Evolutionary conservation across 106 monocot genomes (phyloP).

Genomic region (Alisma plantagoaquatica): DNA sequence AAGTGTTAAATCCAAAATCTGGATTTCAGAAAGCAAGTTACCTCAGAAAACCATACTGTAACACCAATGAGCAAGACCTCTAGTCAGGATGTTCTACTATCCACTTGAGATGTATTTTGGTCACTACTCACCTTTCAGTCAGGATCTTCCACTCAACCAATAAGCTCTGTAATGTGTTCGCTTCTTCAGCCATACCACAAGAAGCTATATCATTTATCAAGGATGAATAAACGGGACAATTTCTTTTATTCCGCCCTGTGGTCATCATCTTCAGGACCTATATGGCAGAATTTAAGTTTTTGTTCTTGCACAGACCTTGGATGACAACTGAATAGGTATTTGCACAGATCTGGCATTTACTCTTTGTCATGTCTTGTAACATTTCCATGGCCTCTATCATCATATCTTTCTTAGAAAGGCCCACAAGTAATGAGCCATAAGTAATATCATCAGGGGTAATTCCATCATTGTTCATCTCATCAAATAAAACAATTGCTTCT

Average conservation of each 20-base stretch:
- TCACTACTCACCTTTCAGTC: no score
- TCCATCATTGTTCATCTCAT: constrained; percentile 55
- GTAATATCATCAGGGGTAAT: constrained; percentile 73
- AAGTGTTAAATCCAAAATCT: no score
- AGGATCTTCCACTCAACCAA: constrained; percentile 43
- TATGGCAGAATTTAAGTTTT: constrained; percentile 30
- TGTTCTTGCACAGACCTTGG: constrained; percentile 46
- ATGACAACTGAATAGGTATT: constrained; percentile 49
- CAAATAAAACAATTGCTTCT: constrained; percentile 44
- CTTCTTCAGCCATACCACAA: constrained; percentile 46
- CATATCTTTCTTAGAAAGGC: constrained; percentile 53
- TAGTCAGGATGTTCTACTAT: no score
- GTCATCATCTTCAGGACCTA: constrained; percentile 59
- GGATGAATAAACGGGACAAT: constrained; percentile 29
- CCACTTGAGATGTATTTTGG: no score
- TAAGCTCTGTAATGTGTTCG: constrained; percentile 29
- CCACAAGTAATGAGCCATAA: constrained; percentile 61
- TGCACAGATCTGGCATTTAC: constrained; percentile 38
- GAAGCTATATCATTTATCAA: constrained; percentile 40
- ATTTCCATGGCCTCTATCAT: constrained; percentile 41
- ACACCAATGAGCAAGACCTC: no score
- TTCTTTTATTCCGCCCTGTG: constrained; percentile 20
- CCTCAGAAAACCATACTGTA: no score
- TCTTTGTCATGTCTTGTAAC: constrained; percentile 40
- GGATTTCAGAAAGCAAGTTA: no score